phyloP scores from a whole-genome alignment of 805 yeast genomes.

The Hanseniaspora guilliermondii region DNA sequence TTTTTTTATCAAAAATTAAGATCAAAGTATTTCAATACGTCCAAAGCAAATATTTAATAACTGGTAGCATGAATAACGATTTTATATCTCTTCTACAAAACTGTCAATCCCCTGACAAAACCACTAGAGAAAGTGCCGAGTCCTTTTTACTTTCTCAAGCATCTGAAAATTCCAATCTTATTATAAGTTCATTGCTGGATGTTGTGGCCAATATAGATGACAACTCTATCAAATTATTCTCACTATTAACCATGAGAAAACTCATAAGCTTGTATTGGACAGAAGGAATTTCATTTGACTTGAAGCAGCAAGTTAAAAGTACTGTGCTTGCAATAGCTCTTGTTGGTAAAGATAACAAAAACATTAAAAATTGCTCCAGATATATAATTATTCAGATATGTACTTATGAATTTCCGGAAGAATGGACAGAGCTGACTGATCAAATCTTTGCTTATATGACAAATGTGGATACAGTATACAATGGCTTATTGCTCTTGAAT shows the following conservation, averaged over 20 bases:
- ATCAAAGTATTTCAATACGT: neutral
- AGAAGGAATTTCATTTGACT: conserved; percentile 27
- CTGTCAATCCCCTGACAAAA: conserved; percentile 39
- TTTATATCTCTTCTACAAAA: conserved; percentile 20
- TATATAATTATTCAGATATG: conserved; percentile 75
- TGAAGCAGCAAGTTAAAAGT: conserved; percentile 40
- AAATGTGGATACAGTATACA: conserved; percentile 23
- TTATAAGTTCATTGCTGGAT: neutral
- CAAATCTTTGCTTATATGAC: conserved; percentile 22
- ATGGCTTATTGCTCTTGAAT: conserved; percentile 44
- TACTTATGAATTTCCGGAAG: conserved; percentile 85
- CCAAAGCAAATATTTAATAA: neutral
- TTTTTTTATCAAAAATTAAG: neutral
- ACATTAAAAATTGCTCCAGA: conserved; percentile 53
- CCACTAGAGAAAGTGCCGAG: conserved; percentile 42
- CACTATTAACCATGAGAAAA: conserved; percentile 54
- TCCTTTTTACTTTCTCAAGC: conserved; percentile 28
- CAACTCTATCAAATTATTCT: conserved; percentile 38
- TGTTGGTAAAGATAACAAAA: conserved; percentile 34
- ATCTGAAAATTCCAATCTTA: neutral
- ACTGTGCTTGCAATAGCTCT: conserved; percentile 36
- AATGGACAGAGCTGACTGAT: conserved; percentile 68
- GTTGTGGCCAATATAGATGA: neutral
- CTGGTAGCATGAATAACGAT: neutral
- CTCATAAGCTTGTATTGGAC: conserved; percentile 63